Evolutionary conservation across 2,329 filamentous ascomycete genomes (phyloP), one percentile per base, ranked within the genome.

Genomic region (Pseudogymnoascus sp.): DNA sequence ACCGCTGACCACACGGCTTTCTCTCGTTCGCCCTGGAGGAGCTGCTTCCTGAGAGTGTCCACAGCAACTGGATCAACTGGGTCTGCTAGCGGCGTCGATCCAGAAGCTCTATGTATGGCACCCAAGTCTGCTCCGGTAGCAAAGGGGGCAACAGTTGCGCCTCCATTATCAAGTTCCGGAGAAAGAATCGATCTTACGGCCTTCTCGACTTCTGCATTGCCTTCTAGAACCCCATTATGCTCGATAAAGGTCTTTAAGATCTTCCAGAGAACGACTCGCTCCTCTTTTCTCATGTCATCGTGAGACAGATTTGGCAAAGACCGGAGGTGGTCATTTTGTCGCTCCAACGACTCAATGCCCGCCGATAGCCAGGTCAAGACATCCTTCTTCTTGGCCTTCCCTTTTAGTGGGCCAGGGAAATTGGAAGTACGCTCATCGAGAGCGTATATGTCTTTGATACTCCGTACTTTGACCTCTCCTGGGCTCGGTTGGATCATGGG

Each of bases 331-430:
- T 20, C 47, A 38, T 38, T 58, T 60, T 74, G 79, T 67, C 79
- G 82, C 70, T 95, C 90, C 35, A 97, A 75, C 0, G 77, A 77
- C 37, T 90, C 86, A 61, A 97, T 93, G 59, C 87, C 90, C 62
- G 81, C 78, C 4, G 80, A 82, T 47, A 99, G 78, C 94, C 95
- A 99, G 1, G 84, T 74, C 43, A 92, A 68, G 0, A 91, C 83
- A 60, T 99, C 93, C 77, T 97, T 99, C 79, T 99, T 99, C 79
- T 96, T 97, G 1, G 87, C 85, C 71, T 97, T 97, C 39, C 86
- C 82, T 73, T 88, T 91, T 28, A 99, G 77, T 2, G 95, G 94
- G 0, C 94, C 94, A 0, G 94, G 94, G 69, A 97, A 97, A 67
- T 87, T 91, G 16, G 84, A 81, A 57, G 94, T 76, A 2, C 86